These are phyloP conservation scores for Tuber microsphaerosporum DNA, from an alignment of 495 filamentous ascomycete genomes.

Conservation along the genomic window DNA sequence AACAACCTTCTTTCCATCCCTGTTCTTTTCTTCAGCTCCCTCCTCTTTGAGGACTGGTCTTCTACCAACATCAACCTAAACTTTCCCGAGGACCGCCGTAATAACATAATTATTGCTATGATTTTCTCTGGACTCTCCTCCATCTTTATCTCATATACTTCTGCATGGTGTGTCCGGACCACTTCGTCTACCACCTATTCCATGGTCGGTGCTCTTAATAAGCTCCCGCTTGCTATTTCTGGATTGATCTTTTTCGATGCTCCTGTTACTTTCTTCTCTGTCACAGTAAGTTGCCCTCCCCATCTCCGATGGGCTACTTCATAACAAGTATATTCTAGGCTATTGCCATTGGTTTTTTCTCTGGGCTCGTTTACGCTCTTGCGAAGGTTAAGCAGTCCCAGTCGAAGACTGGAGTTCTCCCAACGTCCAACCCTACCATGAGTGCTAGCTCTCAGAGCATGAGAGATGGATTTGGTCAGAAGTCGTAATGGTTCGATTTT, in stretches of 20 bases:
- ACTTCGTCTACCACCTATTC: constrained; percentile 95
- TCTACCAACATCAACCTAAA: constrained; percentile 72
- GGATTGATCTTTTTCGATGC: constrained; percentile 93
- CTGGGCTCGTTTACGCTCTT: constrained; percentile 84
- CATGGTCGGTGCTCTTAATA: constrained; percentile 97
- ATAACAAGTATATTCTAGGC: constrained; percentile 50
- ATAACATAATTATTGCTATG: constrained; percentile 75
- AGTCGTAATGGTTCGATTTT: constrained; percentile 12
- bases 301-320: neutral
- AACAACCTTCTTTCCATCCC: constrained; percentile 98
- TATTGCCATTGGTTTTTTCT: constrained; percentile 81
- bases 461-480: constrained; percentile 59
- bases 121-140: constrained; percentile 86
- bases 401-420: constrained; percentile 58
- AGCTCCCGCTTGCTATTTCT: constrained; percentile 84
- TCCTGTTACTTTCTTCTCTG: constrained; percentile 82
- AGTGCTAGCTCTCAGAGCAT: constrained; percentile 90
- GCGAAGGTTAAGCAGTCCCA: constrained; percentile 78
- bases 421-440: constrained; percentile 62
- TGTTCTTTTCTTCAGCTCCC: constrained; percentile 72
- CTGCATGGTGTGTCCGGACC: constrained; percentile 95
- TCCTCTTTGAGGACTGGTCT: constrained; percentile 89
- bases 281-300: constrained; percentile 44
- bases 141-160: constrained; percentile 97
- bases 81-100: constrained; percentile 73